phyloP scores from a whole-genome alignment of 2,329 filamentous ascomycete genomes.

The Aspergillus sojae region DNA sequence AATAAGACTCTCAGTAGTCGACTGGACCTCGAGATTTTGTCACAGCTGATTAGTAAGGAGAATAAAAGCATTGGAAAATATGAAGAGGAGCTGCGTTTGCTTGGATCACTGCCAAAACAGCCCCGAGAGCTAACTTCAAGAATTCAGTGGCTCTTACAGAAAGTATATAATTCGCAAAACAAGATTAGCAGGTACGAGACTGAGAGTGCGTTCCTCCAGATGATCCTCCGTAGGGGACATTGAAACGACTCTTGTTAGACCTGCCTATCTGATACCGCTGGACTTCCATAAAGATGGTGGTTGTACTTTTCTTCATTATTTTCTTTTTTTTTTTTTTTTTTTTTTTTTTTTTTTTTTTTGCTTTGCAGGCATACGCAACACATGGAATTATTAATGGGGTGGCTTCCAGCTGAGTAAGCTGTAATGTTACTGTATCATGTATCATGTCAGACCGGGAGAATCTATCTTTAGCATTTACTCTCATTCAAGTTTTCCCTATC shows the following conservation, averaged over 20 bases:
- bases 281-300: not conserved
- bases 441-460: not conserved
- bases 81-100: constrained; percentile 72
- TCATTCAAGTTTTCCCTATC: not conserved
- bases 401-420: constrained; percentile 9
- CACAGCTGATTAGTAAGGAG: constrained; percentile 71
- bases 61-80: constrained; percentile 74
- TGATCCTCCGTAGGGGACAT: constrained; percentile 62
- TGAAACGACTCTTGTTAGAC: constrained; percentile 22
- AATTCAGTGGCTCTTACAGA: constrained; percentile 71
- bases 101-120: constrained; percentile 72
- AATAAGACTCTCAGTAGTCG: constrained; percentile 74
- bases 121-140: constrained; percentile 68
- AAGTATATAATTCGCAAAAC: constrained; percentile 71
- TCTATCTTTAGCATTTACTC: not conserved
- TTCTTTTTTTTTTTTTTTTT: not conserved
- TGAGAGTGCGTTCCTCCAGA: constrained; percentile 73
- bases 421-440: constrained; percentile 8
- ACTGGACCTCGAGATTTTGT: constrained; percentile 71
- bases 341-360: not conserved
- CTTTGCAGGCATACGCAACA: too few species aligned
- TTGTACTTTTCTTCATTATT: not conserved
- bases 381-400: too few species aligned
- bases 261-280: not conserved
- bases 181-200: constrained; percentile 75